A percentile compares a stretch with the other conserved stretches of the same genome.
phyloP scores from a whole-genome alignment of 371 early-diverging fungal genomes.

The Coemansia sp. region DNA sequence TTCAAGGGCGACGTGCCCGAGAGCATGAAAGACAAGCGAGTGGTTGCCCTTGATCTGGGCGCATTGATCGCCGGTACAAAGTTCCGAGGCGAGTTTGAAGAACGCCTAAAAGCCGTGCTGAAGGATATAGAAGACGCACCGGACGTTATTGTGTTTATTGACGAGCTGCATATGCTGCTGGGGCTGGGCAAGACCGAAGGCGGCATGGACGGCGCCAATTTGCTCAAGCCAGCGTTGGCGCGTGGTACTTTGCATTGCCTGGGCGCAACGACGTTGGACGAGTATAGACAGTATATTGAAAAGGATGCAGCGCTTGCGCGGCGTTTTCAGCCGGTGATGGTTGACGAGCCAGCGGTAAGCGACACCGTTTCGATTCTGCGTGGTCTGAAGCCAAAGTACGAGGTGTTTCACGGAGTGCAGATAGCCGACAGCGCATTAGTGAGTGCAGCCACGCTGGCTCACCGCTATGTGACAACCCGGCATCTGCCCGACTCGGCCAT shows the following conservation, averaged over 20 bases:
- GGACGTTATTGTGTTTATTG: constrained; percentile 96
- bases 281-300: constrained; percentile 82
- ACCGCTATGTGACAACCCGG: constrained; percentile 75
- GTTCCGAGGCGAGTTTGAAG: constrained; percentile 98
- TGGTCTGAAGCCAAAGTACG: constrained; percentile 72
- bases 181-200: constrained; percentile 91
- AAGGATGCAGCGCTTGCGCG: constrained; percentile 89
- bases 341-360: constrained; percentile 76
- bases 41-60: constrained; percentile 96
- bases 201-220: constrained; percentile 75
- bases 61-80: constrained; percentile 89
- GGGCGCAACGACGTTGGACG: constrained; percentile 83
- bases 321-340: constrained; percentile 77
- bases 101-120: constrained; percentile 95
- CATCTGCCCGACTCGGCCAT: constrained; percentile 87
- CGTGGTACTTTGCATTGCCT: constrained; percentile 77
- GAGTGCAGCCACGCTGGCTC: constrained; percentile 68
- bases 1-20: constrained; percentile 92
- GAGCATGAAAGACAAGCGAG: constrained; percentile 71
- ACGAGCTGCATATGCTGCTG: constrained; percentile 96
- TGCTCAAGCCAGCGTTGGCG: constrained; percentile 82
- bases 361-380: constrained; percentile 80
- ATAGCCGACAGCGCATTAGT: constrained; percentile 75
- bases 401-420: constrained; percentile 76
- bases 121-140: constrained; percentile 93